Base-by-base conservation (phyloP, 495 filamentous ascomycete genomes). In the Hypoxylon fuscum region DNA sequence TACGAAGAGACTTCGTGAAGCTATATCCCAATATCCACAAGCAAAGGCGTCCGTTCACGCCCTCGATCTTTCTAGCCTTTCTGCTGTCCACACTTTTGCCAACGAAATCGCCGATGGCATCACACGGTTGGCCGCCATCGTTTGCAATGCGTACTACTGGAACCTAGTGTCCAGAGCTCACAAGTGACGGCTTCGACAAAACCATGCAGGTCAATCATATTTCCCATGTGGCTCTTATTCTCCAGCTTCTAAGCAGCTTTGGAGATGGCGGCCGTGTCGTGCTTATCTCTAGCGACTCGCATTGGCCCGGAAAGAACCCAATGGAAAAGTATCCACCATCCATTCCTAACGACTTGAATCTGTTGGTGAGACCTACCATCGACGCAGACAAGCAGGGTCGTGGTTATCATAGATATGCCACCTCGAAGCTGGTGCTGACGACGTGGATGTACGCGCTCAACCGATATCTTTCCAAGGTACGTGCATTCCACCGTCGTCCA, bases 141-240 rank as follows among this genome's bases (percentile, higher is more conserved):
- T 83, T 32, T 78, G 72, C 64, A 81, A 80, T 44, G 79, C 80
- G 0, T 75, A 69, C 52, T 72, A 72, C 17, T 77, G 74, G 72
- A 79, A 76, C 10, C 60, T 81, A 1, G 57, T 59, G 12, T 7
- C 64, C 68, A 37, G 71, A 79, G 31, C 61, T 72, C 11, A 80
- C 78, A 0, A 47, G 21, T 1, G 79, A 81, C 58, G 72, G 75
- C 3, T 74, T 69, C 25, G 79, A 83, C 45, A 72, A 75, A 25
- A 77, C 72, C 11, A 73, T 81, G 3, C 76, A 80, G 45, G 71
- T 81, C 3, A 70, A 62, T 32, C 76, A 82, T 55, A 45, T 81
- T 20, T 68, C 78, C 0, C 77, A 82, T 49, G 73, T 65, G 12
- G 64, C 79, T 2, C 53, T 82, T 12, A 54, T 80, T 7, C 62